A percentile compares a stretch with the other conserved stretches of the same genome.
These are phyloP conservation scores for Psilocybe tampanensis DNA, from an alignment of 768 basidiomycete genomes.

Conservation along the genomic window DNA sequence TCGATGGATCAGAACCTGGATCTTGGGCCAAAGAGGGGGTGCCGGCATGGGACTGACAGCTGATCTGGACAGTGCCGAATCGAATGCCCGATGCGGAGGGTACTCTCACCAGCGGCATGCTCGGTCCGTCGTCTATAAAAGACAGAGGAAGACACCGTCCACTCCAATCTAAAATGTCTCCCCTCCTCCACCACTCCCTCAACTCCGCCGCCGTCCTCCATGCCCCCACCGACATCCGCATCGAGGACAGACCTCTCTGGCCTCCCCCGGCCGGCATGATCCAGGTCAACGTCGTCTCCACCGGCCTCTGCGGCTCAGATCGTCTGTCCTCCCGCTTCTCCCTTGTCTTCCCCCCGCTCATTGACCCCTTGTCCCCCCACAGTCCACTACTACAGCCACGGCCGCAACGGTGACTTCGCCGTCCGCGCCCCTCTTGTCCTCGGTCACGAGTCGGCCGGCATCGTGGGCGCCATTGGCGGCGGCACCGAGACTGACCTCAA, in stretches of 20 bases:
- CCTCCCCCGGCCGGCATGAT: slow-evolving; percentile 73
- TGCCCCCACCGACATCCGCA: slow-evolving; percentile 79
- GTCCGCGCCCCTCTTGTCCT: slow-evolving; percentile 86
- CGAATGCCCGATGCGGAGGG: slow-evolving; percentile 9
- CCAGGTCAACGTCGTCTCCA: slow-evolving; percentile 78
- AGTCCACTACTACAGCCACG: slow-evolving; percentile 93
- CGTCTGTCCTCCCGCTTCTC: slow-evolving; percentile 42
- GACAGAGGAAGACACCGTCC: background rate
- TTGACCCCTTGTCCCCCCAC: slow-evolving; percentile 1
- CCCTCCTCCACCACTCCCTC: slow-evolving; percentile 40
- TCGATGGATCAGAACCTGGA: background rate
- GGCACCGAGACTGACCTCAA: slow-evolving; percentile 53
- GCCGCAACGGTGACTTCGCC: slow-evolving; percentile 91
- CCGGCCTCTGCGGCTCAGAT: slow-evolving; percentile 91
- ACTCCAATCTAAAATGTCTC: background rate
- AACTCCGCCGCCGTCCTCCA: slow-evolving; percentile 82
- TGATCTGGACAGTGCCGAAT: slow-evolving; percentile 10
- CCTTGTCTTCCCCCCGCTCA: background rate
- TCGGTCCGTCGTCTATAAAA: background rate
- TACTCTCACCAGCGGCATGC: background rate
- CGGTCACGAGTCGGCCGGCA: slow-evolving; percentile 92
- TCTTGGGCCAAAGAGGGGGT: background rate
- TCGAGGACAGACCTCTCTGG: slow-evolving; percentile 74
- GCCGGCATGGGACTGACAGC: slow-evolving; percentile 2
- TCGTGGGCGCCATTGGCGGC: slow-evolving; percentile 81